Base-by-base conservation (phyloP, 352 stramenopile genomes). In the Phytopythium mirpurense region DNA sequence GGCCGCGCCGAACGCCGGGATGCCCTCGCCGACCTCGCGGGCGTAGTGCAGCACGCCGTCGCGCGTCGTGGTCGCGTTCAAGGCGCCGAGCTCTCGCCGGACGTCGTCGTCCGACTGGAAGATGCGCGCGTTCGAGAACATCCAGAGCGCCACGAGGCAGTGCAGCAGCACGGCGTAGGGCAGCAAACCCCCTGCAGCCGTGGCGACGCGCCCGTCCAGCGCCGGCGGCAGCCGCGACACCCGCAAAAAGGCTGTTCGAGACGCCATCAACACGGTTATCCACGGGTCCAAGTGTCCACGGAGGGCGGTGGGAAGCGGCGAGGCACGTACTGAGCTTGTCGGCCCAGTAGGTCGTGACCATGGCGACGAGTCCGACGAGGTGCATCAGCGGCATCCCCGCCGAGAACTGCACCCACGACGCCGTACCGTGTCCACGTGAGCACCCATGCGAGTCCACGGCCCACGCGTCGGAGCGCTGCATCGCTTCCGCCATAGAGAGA, bases 41-140 rank as follows among this genome's bases (percentile, higher is more conserved):
- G n/a, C 18, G 46, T 42, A 52, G 46, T 52, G 46, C 1, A 52
- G n/a, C 11, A 52, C 14, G 19, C 31, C n/a, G 34, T 40, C 27
- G 36, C 58, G 42, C 7, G 43, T 27, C 9, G 32, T 23, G 14
- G 16, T 23, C 47, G 12, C 24, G 16, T 50, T 62, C 49, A 31
- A 60, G 26, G 21, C 59, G 40, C 51, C 61, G 34, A 62, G 75
- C 27, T 59, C 24, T 0, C 51, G 26, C 18, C n/a, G n/a, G 35
- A 44, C 48, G n/a, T 72, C 66, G 5, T 54, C 55, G 26, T 66
- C 74, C 11, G 71, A 80, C 60, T 90, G 76, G 54, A 93, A 93
- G 56, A 93, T 91, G 50, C 69, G 64, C n/a, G 77, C 70, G 60
- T 93, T 93, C 23, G 83, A 93, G 55, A 88, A 91, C 83, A 93